Evolutionary conservation across 2,329 filamentous ascomycete genomes (phyloP), one percentile per base, ranked within the genome.

Genomic region (Cladosporium colombiae): DNA sequence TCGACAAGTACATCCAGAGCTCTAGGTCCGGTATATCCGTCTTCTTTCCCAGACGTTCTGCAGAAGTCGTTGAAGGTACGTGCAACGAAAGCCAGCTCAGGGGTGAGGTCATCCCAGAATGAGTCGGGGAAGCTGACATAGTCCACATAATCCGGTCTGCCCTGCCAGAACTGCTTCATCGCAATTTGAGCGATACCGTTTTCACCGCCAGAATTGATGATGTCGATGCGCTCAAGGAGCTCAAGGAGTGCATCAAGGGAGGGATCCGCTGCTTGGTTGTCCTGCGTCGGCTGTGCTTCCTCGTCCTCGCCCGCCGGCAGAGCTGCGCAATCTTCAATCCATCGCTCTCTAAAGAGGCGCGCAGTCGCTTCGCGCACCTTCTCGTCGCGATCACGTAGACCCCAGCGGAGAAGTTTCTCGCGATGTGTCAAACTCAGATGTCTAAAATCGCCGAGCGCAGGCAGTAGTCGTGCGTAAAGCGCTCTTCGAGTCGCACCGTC

Each of bases 101-200:
- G 90, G 1, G 89, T 90, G 14, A 95, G 81, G 1, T 90, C 91
- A 72, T 93, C 88, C 90, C 91, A 96, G 78, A 91, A 94, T 18
- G 83, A 81, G 71, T 93, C 88, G 2, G 75, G 74, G 69, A 95
- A 92, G 27, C 80, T 83, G 63, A 93, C 84, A 33, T 85, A 87
- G 63, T 93, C 89, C 61, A 89, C 83, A 73, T 93, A 93, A 75
- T 95, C 91, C 2, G 92, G 91, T 21, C 95, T 88, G 5, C 93
- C 92, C 70, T 95, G 91, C 95, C 95, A 99, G 78, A 99, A 98
- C 57, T 92, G 91, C 68, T 87, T 90, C 93, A 99, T 97, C 0
- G 95, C 95, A 75, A 97, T 91, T 10, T 96, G 85, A 1, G 92
- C 94, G 66, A 98, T 91, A 6, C 95, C 96, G 64, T 90, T 91